Conservation (phyloP, 2,329 filamentous ascomycete genomes). For the Fonsecaea multimorphosa region DNA sequence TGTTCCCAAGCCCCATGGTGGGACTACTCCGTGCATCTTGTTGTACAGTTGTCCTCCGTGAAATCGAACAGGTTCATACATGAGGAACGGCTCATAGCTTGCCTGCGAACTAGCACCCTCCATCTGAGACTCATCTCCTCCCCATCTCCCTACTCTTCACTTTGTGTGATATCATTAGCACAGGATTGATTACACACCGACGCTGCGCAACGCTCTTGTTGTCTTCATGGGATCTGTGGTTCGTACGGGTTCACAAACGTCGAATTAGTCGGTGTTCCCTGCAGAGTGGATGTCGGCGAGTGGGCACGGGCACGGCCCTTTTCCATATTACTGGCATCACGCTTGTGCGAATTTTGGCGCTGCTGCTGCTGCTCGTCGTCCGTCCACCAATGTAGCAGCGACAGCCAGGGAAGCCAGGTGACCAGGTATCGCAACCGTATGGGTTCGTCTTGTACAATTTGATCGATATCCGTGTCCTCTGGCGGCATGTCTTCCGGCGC, state of each 20-base stretch:
- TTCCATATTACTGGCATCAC: conserved; percentile 11
- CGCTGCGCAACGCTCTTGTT: background rate
- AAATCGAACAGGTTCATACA: background rate
- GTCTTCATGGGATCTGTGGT: conserved; percentile 8
- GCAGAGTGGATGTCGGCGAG: conserved; percentile 15
- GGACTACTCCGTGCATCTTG: background rate
- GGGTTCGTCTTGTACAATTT: conserved; percentile 11
- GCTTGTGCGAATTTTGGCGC: conserved; percentile 11
- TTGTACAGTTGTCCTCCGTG: background rate
- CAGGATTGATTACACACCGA: background rate
- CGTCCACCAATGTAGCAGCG: conserved; percentile 26
- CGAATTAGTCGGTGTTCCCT: conserved; percentile 12
- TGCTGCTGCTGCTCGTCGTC: conserved; percentile 19
- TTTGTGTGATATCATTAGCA: background rate
- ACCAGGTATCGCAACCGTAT: conserved; percentile 21
- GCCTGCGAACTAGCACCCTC: background rate
- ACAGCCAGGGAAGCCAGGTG: conserved; percentile 31
- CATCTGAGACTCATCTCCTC: background rate
- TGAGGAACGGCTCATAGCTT: background rate
- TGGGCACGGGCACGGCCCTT: conserved; percentile 8
- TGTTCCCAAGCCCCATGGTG: background rate
- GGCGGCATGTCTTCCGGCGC: conserved; percentile 15
- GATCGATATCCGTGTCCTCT: conserved; percentile 23
- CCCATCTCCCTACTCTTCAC: background rate
- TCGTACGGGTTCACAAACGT: conserved; percentile 20